Conservation (phyloP, 2,329 filamentous ascomycete species). For the Fusarium sp. region DNA sequence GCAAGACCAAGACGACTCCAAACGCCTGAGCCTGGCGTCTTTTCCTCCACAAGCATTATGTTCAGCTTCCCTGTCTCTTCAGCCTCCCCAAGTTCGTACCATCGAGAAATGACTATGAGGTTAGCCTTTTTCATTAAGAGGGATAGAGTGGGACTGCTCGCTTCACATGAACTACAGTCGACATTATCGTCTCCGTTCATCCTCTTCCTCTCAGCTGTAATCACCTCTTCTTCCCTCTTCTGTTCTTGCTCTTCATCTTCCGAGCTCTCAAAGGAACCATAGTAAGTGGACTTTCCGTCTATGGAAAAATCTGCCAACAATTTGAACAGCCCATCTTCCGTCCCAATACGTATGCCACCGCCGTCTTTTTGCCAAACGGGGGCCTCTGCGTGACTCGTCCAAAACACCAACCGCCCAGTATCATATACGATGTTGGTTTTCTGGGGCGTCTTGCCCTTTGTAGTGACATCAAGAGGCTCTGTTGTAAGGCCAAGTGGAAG, state of each 20-base stretch:
- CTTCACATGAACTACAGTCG: no score
- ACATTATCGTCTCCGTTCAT: no score
- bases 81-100: background rate
- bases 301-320: background rate
- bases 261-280: background rate
- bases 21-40: background rate
- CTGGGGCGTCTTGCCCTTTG: background rate
- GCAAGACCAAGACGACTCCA: slow-evolving; percentile 14
- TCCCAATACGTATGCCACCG: background rate
- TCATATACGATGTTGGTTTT: background rate
- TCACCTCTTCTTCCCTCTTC: no score
- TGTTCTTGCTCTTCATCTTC: no score
- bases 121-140: background rate
- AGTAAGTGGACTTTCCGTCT: background rate
- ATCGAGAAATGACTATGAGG: slow-evolving; percentile 4
- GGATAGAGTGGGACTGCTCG: no score
- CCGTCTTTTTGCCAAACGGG: background rate
- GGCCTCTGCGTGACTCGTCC: slow-evolving; percentile 1
- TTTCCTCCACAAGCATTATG: slow-evolving; percentile 3
- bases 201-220: no score
- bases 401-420: slow-evolving; percentile 11
- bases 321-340: no score
- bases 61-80: slow-evolving; percentile 6
- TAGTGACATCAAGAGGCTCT: background rate
- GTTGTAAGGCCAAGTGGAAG: background rate